phyloP scores from a whole-genome alignment of 139 green algal species.

The Chlorella sp. region DNA sequence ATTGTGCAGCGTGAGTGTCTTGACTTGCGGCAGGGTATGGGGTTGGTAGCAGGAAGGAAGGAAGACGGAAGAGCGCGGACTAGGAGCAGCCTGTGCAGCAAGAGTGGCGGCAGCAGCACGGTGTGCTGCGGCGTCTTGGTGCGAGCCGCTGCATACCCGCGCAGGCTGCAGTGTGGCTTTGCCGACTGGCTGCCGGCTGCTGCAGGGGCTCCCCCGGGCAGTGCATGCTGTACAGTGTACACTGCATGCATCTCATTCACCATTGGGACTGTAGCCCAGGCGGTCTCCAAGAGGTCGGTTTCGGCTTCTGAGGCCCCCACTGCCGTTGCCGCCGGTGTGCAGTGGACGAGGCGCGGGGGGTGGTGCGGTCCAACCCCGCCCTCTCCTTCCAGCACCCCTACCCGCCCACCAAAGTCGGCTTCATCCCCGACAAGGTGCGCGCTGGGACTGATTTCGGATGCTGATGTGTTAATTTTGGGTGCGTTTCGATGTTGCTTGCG shows the following conservation, averaged over 20 bases:
- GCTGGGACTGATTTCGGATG: background rate
- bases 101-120: no score
- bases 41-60: no score
- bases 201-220: no score
- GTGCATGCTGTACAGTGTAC: background rate
- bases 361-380: constrained; percentile 66
- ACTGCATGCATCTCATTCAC: background rate
- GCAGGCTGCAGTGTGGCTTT: no score
- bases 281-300: background rate
- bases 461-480: no score
- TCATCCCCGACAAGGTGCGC: constrained; percentile 66
- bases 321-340: background rate
- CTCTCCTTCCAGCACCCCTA: constrained; percentile 90
- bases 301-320: background rate
- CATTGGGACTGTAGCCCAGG: background rate
- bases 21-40: background rate
- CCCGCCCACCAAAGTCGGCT: constrained; percentile 95
- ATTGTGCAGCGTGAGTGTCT: constrained; percentile 75
- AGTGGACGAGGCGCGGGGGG: constrained; percentile 85
- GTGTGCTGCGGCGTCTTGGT: no score
- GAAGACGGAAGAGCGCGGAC: no score
- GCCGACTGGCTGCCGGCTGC: no score
- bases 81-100: no score
- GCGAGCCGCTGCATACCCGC: no score
- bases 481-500: no score